A percentile compares a stretch with the other conserved stretches of the same genome.
Evolutionary conservation across 2,329 filamentous ascomycete genomes (phyloP).

Genomic region (Elsinoe perseae): DNA sequence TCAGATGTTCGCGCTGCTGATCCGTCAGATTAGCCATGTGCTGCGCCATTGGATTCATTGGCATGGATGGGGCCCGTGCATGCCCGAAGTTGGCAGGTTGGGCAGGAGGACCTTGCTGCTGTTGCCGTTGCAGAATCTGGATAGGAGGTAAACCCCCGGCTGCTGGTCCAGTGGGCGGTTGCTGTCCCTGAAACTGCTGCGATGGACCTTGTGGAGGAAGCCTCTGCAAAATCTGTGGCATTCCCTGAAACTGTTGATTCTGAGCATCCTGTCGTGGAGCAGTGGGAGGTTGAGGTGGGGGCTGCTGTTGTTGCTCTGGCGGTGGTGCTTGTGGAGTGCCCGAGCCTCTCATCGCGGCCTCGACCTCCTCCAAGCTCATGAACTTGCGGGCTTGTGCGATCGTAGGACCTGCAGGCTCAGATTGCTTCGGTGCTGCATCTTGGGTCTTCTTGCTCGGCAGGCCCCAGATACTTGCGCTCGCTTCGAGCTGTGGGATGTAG

Average conservation of each 20-base stretch:
- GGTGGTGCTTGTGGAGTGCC: slow-evolving; percentile 42
- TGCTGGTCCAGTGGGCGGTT: slow-evolving; percentile 23
- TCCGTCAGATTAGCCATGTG: slow-evolving; percentile 72
- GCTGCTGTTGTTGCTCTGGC: slow-evolving; percentile 38
- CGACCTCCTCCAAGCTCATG: slow-evolving; percentile 94
- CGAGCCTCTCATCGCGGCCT: slow-evolving; percentile 79
- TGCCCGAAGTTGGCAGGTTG: slow-evolving; percentile 14
- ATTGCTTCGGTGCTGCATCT: slow-evolving; percentile 23
- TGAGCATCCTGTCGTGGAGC: slow-evolving; percentile 26
- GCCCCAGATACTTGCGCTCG: slow-evolving; percentile 90
- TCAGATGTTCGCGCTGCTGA: slow-evolving; percentile 71
- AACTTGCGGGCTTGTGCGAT: slow-evolving; percentile 57
- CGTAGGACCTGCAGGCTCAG: slow-evolving; percentile 22
- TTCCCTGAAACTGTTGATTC: slow-evolving; percentile 39
- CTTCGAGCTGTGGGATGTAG: slow-evolving; percentile 81
- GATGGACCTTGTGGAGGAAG: slow-evolving; percentile 23
- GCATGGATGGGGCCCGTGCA: slow-evolving; percentile 24
- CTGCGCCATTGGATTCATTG: slow-evolving; percentile 43
- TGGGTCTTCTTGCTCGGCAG: slow-evolving; percentile 51
- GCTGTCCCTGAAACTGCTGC: slow-evolving; percentile 21
- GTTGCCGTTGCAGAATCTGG: slow-evolving; percentile 74
- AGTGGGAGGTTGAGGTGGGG: slow-evolving; percentile 33
- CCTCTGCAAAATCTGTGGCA: slow-evolving; percentile 35
- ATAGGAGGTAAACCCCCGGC: slow-evolving; percentile 42
- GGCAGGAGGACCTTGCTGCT: slow-evolving; percentile 29